Evolutionary conservation across 345 rosid genomes (phyloP).

Genomic region (Corymbia maculata): DNA sequence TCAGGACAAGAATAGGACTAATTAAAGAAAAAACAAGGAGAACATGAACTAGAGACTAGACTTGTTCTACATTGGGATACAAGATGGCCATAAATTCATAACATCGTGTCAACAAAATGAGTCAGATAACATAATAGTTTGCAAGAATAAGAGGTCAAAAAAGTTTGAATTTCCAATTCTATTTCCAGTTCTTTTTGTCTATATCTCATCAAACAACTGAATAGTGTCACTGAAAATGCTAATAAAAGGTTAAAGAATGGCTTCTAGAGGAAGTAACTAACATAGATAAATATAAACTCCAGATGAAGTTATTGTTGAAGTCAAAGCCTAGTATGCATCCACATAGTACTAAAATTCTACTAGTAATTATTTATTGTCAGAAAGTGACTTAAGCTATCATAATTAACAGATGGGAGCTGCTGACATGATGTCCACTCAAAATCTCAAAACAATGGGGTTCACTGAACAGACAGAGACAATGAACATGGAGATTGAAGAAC

Average conservation of each 20-base stretch:
- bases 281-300: neutral
- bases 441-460: neutral
- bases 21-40: neutral
- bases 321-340: neutral
- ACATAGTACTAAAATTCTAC: neutral
- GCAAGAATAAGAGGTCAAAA: neutral
- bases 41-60: neutral
- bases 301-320: neutral
- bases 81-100: neutral
- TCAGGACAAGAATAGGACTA: neutral
- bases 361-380: neutral
- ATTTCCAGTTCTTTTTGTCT: neutral
- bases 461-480: neutral
- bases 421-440: neutral
- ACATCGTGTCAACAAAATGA: neutral
- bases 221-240: neutral
- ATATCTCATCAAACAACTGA: neutral
- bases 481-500: neutral
- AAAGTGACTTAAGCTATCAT: neutral
- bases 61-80: neutral
- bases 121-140: neutral
- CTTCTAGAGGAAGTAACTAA: neutral
- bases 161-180: neutral
- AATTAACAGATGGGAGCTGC: neutral
- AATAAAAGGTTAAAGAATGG: neutral